A percentile compares a stretch with the other conserved stretches of the same genome.
Evolutionary conservation across 2,329 filamentous ascomycete genomes (phyloP).

Genomic region (Botrytis porri): DNA sequence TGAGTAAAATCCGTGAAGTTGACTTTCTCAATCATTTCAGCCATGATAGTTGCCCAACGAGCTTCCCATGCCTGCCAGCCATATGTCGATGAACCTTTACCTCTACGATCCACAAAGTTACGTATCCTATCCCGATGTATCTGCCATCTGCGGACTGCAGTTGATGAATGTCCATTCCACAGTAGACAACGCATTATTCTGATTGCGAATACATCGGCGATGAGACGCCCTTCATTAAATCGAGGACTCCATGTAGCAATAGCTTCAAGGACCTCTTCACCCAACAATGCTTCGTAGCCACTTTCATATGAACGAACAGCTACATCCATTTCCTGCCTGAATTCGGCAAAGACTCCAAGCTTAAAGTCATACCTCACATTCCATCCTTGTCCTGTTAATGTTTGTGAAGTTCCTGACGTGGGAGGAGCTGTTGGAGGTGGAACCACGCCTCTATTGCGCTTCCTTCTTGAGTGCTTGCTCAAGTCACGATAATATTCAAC

Average conservation of each 20-base stretch:
- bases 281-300: conserved; percentile 80
- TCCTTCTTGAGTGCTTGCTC: conserved; percentile 86
- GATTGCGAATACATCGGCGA: conserved; percentile 78
- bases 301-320: conserved; percentile 82
- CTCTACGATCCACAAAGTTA: conserved; percentile 76
- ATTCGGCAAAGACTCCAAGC: conserved; percentile 84
- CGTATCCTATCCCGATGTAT: conserved; percentile 70
- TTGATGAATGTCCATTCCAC: conserved; percentile 74
- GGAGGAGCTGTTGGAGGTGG: conserved; percentile 81
- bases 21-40: conserved; percentile 54
- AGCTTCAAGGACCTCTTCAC: conserved; percentile 79
- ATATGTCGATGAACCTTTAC: conserved; percentile 83
- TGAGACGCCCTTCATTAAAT: conserved; percentile 87
- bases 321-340: conserved; percentile 86
- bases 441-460: conserved; percentile 73
- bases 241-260: conserved; percentile 87
- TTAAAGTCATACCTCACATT: conserved; percentile 95
- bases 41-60: conserved; percentile 64
- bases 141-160: conserved; percentile 77
- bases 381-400: conserved; percentile 83
- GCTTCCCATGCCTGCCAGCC: conserved; percentile 94
- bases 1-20: conserved; percentile 51
- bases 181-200: conserved; percentile 79
- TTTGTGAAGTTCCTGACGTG: conserved; percentile 79
- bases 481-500: conserved; percentile 93